Evolutionary conservation across 1,284 basidiomycete species (phyloP), one percentile per base, ranked within the genome.

Genomic region (Rhodotorula sp.): DNA sequence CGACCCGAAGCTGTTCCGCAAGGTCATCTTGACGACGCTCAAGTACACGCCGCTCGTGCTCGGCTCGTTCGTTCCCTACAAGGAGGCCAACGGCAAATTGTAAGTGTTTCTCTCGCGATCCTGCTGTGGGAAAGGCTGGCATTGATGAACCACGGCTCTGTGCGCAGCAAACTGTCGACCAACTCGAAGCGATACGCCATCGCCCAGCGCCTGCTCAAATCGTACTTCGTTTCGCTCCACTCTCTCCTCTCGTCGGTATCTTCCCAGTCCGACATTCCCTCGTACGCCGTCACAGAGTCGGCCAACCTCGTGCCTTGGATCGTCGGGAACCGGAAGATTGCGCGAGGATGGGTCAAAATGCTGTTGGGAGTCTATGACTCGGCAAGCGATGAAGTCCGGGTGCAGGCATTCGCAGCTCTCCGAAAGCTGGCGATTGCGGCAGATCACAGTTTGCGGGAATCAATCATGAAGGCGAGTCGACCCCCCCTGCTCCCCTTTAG

Each of bases 41-140:
- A 88, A 88, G 79, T 99, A 93, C 82, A 94, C 93, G 0, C 95
- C 95, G 0, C 86, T 98, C 48, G 86, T 98, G 3, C 85, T 99
- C 18, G 85, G 87, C 67, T 88, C 95, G 78, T 94, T 97, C 79
- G 85, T 91, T 53, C 95, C 95, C 0, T 92, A 88, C 83, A 95
- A 93, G 82, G 88, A 87, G 6, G 79, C 88, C 0, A 88, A 87
- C 77, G 94, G 93, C 68, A 91, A 89, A 85, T 89, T 91, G 93
- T 94, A 77, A 64, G 90, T 79, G 54, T 20, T 49, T 62, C 14
- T 24, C 26, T 29, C 15, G 26, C 26, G 12, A n/a, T 7, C 14
- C 26, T 17, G 14, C 26, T 18, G 4, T 8, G n/a, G 14, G 6
- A 6, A 54, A 15, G 3, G 10, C 22, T 14, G 1, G 51, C 45